Percentiles rank a stretch among this genome's conserved stretches.
Conservation (phyloP, 1,139 yeast genomes). For the Lodderomyces parapsilosis region DNA sequence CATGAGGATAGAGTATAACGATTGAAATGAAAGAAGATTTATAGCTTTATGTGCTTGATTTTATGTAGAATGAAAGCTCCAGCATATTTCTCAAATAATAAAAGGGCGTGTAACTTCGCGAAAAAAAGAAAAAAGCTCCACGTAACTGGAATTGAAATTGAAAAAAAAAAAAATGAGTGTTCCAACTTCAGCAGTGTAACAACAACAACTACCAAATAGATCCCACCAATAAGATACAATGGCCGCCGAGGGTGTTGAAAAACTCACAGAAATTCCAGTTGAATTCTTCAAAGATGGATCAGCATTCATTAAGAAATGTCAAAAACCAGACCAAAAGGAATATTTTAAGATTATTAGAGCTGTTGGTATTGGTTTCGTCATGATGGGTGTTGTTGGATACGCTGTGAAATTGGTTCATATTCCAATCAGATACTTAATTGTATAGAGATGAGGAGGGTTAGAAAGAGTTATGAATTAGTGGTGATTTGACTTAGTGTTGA, state of each 20-base stretch:
- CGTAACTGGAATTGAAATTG: not conserved
- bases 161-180: constrained; percentile 1
- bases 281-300: constrained; percentile 90
- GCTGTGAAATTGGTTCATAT: constrained; percentile 92
- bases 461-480: not conserved
- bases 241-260: constrained; percentile 72
- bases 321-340: constrained; percentile 89
- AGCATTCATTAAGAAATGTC: constrained; percentile 86
- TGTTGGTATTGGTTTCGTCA: constrained; percentile 92
- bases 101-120: not conserved
- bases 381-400: constrained; percentile 98
- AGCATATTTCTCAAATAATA: not conserved
- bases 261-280: constrained; percentile 82
- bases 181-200: not conserved
- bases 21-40: not conserved
- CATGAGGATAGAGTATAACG: constrained; percentile 1
- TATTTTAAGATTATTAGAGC: constrained; percentile 88
- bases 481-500: too few species aligned
- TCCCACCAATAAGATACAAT: constrained; percentile 18
- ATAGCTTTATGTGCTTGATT: not conserved
- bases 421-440: constrained; percentile 96
- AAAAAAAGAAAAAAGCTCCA: constrained; percentile 4
- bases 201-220: not conserved
- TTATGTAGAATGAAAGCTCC: not conserved
- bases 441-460: constrained; percentile 43